Conservation (phyloP, 805 yeast genomes). For the Candida khao-thaluensis region DNA sequence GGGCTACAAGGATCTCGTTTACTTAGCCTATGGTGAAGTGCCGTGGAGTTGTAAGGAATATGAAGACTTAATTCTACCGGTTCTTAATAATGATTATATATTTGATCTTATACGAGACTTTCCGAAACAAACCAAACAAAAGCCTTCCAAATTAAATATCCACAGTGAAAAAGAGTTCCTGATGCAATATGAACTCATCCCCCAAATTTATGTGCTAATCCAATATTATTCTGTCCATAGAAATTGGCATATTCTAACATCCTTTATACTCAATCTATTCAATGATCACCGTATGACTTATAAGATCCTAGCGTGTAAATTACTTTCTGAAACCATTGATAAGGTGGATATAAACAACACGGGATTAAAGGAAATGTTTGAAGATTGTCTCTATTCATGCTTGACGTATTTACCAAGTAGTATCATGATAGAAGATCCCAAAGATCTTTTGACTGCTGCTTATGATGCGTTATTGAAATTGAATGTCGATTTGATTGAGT, state of each 20-base stretch:
- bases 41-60: constrained; percentile 7
- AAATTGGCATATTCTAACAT: constrained; percentile 28
- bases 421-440: constrained; percentile 19
- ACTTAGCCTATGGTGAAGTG: constrained; percentile 4
- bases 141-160: constrained; percentile 5
- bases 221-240: constrained; percentile 9
- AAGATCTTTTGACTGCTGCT: constrained; percentile 20
- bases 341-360: constrained; percentile 12
- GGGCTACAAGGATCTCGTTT: not conserved
- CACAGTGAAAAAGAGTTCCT: not conserved
- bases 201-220: constrained; percentile 26
- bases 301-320: constrained; percentile 23
- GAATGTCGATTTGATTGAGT: constrained; percentile 19
- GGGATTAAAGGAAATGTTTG: constrained; percentile 27
- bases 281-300: constrained; percentile 32
- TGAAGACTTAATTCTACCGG: not conserved
- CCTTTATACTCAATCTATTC: constrained; percentile 34
- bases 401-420: constrained; percentile 28
- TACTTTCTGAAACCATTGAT: constrained; percentile 5
- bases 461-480: constrained; percentile 19
- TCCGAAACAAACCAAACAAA: not conserved
- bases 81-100: constrained; percentile 4
- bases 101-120: constrained; percentile 5
- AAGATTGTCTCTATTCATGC: constrained; percentile 24
- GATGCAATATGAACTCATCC: constrained; percentile 17